Percentiles rank a stretch among this genome's conserved stretches.
These are phyloP conservation scores for Vitis cinerea DNA, from an alignment of 164 flowering plant genomes.

Conservation along the genomic window DNA sequence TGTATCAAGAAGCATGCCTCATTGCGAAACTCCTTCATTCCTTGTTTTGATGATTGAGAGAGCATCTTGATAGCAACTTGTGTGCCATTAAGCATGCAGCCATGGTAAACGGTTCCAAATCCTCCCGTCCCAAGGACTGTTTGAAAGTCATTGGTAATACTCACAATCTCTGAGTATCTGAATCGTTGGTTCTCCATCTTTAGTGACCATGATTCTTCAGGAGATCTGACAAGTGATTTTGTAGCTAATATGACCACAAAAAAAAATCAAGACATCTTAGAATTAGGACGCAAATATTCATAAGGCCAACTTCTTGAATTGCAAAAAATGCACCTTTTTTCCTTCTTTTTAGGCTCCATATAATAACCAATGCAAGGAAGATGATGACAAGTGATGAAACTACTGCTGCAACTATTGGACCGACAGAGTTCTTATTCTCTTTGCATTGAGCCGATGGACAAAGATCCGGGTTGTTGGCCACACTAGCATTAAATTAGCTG, in stretches of 20 bases:
- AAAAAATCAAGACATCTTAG: not conserved
- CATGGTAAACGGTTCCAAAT: constrained; percentile 50
- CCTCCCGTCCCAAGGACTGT: constrained; percentile 49
- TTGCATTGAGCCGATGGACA: constrained; percentile 18
- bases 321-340: constrained; percentile 13
- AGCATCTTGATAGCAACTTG: constrained; percentile 36
- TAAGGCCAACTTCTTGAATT: not conserved
- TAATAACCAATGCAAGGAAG: not conserved
- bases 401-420: constrained; percentile 18
- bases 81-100: constrained; percentile 27
- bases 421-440: constrained; percentile 16
- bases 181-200: constrained; percentile 19
- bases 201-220: not conserved
- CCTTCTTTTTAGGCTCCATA: constrained; percentile 11
- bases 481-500: constrained; percentile 5
- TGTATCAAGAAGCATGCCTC: constrained; percentile 17
- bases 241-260: not conserved
- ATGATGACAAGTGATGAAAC: not conserved
- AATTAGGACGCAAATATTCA: not conserved
- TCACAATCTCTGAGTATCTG: constrained; percentile 31
- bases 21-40: constrained; percentile 24
- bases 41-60: constrained; percentile 30
- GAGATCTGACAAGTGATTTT: not conserved
- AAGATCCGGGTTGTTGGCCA: constrained; percentile 12
- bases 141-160: constrained; percentile 39